phyloP scores from a whole-genome alignment of 169 alveolate species.

The Besnoitia besnoiti region DNA sequence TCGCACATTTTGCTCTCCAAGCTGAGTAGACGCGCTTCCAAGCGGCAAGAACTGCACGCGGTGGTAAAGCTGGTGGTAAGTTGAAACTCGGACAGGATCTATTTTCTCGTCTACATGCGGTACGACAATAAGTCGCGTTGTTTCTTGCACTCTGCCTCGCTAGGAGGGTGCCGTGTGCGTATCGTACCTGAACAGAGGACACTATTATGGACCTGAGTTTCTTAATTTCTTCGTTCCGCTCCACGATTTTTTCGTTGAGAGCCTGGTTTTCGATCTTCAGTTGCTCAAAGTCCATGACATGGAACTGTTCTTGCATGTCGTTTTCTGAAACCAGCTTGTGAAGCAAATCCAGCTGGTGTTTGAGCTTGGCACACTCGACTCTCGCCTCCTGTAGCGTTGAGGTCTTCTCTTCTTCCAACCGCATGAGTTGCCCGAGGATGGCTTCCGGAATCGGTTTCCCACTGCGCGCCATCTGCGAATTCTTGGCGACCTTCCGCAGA shows the following conservation, averaged over 20 bases:
- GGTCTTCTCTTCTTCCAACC: slow-evolving; percentile 69
- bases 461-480: slow-evolving; percentile 80
- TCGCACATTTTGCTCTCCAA: too few relatives aligned
- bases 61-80: too few relatives aligned
- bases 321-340: slow-evolving; percentile 83
- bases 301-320: slow-evolving; percentile 91
- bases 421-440: slow-evolving; percentile 68
- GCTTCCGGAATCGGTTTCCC: slow-evolving; percentile 80
- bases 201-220: slow-evolving; percentile 89
- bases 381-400: slow-evolving; percentile 80
- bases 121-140: too few relatives aligned
- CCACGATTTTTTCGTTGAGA: slow-evolving; percentile 92
- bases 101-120: too few relatives aligned
- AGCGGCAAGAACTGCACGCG: too few relatives aligned
- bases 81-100: too few relatives aligned
- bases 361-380: slow-evolving; percentile 84
- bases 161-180: neutral
- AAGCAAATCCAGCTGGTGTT: slow-evolving; percentile 85
- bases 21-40: too few relatives aligned
- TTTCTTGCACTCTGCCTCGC: too few relatives aligned
- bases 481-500: slow-evolving; percentile 83
- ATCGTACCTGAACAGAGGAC: slow-evolving; percentile 83
- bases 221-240: slow-evolving; percentile 91
- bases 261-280: slow-evolving; percentile 93
- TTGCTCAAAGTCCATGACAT: slow-evolving; percentile 94